Evolutionary conservation across 345 rosid genomes (phyloP).

Genomic region (Erucastrum elatum): DNA sequence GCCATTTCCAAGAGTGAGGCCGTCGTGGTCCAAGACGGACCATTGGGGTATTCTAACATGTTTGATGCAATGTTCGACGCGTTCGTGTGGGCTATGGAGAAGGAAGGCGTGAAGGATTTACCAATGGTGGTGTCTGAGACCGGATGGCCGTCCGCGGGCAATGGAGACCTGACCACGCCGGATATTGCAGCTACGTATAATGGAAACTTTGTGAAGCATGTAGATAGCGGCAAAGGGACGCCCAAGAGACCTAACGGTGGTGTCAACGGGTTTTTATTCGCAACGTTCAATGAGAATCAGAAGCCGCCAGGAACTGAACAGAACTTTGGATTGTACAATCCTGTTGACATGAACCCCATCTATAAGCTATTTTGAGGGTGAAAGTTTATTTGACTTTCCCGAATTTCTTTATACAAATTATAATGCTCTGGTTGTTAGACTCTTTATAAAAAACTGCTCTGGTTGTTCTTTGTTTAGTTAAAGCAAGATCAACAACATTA

Average conservation of each 20-base stretch:
- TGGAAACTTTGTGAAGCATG: constrained; percentile 22
- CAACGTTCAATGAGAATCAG: constrained; percentile 29
- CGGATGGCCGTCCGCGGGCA: constrained; percentile 51
- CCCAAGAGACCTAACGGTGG: constrained; percentile 39
- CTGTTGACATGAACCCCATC: background rate
- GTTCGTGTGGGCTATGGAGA: constrained; percentile 39
- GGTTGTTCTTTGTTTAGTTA: background rate
- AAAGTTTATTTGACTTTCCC: background rate
- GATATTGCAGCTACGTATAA: constrained; percentile 29
- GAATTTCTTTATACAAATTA: background rate
- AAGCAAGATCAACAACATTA: background rate
- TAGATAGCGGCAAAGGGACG: constrained; percentile 31
- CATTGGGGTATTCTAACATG: constrained; percentile 40
- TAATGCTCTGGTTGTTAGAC: background rate
- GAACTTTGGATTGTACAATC: background rate
- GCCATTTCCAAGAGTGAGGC: constrained; percentile 13
- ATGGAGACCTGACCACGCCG: constrained; percentile 28
- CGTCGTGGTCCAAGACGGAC: constrained; percentile 37
- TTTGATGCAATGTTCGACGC: constrained; percentile 50
- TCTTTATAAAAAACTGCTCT: background rate
- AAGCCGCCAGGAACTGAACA: constrained; percentile 13
- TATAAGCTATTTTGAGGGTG: background rate
- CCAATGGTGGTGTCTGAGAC: constrained; percentile 36
- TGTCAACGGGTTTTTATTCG: constrained; percentile 7
- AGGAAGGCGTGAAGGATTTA: constrained; percentile 2